phyloP scores from a whole-genome alignment of 73 alveolate species.

The Tetrahymena thermophila region DNA sequence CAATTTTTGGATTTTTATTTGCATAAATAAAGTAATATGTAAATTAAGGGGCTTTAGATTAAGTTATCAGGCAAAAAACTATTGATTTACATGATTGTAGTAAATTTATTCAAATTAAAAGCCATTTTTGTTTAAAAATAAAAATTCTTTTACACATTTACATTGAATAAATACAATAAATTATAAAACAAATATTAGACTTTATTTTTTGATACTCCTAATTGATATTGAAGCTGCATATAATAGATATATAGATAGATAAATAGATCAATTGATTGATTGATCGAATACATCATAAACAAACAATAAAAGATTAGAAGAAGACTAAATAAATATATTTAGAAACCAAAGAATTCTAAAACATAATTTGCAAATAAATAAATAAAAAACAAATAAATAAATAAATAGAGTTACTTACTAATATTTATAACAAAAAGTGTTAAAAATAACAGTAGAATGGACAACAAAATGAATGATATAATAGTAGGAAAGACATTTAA shows the following conservation, averaged over 20 bases:
- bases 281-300: not conserved
- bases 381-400: no score
- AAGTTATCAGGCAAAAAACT: no score
- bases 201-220: no score
- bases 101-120: no score
- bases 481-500: not conserved
- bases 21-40: not conserved
- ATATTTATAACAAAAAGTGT: not conserved
- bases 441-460: not conserved
- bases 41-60: not conserved
- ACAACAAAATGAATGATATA: not conserved
- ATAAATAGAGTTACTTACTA: not conserved
- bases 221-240: no score
- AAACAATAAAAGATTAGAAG: not conserved
- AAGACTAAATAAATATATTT: not conserved
- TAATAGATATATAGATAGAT: no score
- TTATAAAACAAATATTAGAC: no score
- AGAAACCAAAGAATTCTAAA: not conserved
- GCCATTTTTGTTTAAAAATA: no score
- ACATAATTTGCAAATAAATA: not conserved
- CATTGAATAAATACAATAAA: no score
- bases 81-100: no score
- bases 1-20: not conserved
- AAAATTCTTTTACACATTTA: no score
- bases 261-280: no score